A percentile compares a stretch with the other conserved stretches of the same genome.
Conservation (phyloP, 441 rosid genomes). For the Gossypium lobatum region DNA sequence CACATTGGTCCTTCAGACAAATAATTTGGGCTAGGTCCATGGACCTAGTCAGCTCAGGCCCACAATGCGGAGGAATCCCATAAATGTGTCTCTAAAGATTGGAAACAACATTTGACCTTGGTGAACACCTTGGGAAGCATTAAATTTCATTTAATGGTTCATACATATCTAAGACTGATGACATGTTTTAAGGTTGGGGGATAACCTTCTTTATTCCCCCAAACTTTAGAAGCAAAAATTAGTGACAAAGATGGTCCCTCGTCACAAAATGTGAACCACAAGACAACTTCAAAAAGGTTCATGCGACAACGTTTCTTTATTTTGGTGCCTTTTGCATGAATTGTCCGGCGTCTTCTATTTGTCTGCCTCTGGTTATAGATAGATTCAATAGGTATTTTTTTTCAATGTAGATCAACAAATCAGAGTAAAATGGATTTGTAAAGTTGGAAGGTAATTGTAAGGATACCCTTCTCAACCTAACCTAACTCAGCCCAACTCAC, state of each 20-base stretch:
- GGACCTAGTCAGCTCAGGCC: neutral
- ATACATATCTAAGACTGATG: no score
- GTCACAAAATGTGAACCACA: neutral
- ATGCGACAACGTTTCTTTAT: neutral
- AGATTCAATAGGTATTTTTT: neutral
- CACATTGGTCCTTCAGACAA: neutral
- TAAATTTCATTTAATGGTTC: no score
- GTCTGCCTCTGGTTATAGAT: neutral
- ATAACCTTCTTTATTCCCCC: no score
- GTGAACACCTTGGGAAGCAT: neutral
- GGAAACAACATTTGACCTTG: neutral
- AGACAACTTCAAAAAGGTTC: neutral
- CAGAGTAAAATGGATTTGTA: no score
- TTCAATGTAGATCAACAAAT: no score
- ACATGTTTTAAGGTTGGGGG: no score
- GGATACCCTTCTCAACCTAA: no score
- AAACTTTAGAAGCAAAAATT: conserved; percentile 16
- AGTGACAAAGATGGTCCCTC: conserved; percentile 11
- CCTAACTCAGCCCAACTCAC: no score
- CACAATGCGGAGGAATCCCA: neutral
- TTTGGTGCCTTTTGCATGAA: neutral
- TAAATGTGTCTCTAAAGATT: neutral
- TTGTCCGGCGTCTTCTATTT: neutral
- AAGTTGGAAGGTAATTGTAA: no score
- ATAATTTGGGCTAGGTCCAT: neutral